Conservation (phyloP, 2,329 filamentous ascomycete genomes). For the Monosporascus cannonballus region DNA sequence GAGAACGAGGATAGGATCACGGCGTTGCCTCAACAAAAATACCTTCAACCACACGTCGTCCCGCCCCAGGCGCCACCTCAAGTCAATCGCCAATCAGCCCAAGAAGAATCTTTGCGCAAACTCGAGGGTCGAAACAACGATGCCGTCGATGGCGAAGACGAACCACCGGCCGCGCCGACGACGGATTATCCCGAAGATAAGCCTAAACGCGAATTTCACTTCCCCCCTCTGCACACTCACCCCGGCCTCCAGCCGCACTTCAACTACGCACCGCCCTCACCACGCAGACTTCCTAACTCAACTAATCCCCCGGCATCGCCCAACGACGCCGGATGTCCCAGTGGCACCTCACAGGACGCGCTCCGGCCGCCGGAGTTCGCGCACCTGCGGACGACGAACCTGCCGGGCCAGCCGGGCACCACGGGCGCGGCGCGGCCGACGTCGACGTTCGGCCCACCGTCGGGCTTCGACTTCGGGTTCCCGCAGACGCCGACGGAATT, state of each 20-base stretch:
- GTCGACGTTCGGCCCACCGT: slow-evolving; percentile 52
- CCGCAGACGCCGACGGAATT: slow-evolving; percentile 79
- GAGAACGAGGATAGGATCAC: slow-evolving; percentile 84
- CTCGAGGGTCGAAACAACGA: slow-evolving; percentile 43
- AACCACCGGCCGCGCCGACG: slow-evolving; percentile 6
- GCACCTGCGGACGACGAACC: slow-evolving; percentile 45
- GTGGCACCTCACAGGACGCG: slow-evolving; percentile 5
- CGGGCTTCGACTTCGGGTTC: slow-evolving; percentile 74
- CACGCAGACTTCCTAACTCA: slow-evolving; percentile 25
- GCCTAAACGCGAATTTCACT: slow-evolving; percentile 46
- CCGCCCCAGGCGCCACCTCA: slow-evolving; percentile 29
- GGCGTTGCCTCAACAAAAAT: slow-evolving; percentile 65
- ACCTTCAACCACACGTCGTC: slow-evolving; percentile 49
- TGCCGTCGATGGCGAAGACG: slow-evolving; percentile 32
- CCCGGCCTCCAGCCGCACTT: slow-evolving; percentile 48
- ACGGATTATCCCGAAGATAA: slow-evolving; percentile 27
- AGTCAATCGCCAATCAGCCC: slow-evolving; percentile 24
- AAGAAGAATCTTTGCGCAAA: slow-evolving; percentile 42
- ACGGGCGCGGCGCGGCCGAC: slow-evolving; percentile 36
- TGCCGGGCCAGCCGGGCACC: slow-evolving; percentile 20
- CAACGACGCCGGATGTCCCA: slow-evolving; percentile 2
- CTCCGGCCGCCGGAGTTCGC: slow-evolving; percentile 48
- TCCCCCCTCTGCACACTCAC: slow-evolving; percentile 45
- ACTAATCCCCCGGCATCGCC: slow-evolving; percentile 8
- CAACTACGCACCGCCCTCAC: slow-evolving; percentile 49